Conservation (phyloP, 1,284 basidiomycete species). For the Boletus semigastroideus region DNA sequence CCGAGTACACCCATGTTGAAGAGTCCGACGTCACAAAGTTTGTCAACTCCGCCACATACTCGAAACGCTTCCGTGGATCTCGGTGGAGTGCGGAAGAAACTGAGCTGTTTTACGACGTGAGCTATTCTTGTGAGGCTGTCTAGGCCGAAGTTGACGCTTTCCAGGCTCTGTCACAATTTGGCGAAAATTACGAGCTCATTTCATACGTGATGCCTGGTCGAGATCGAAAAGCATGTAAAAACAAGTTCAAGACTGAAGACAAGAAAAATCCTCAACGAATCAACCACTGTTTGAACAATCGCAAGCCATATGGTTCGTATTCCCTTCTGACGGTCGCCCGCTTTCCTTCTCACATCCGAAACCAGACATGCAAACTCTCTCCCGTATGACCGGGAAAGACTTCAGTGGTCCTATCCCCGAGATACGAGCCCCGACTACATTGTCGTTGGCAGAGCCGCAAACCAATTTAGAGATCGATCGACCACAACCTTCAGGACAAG, state of each 20-base stretch:
- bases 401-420: constrained; percentile 77
- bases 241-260: constrained; percentile 89
- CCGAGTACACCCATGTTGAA: constrained; percentile 75
- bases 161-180: constrained; percentile 83
- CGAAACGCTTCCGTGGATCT: constrained; percentile 71
- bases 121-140: constrained; percentile 25
- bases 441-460: constrained; percentile 29
- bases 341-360: constrained; percentile 2
- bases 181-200: constrained; percentile 91
- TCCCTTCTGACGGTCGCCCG: not conserved
- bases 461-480: not conserved
- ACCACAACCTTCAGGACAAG: not conserved
- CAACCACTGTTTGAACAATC: constrained; percentile 63
- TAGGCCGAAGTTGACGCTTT: constrained; percentile 5
- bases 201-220: constrained; percentile 82
- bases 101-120: constrained; percentile 79
- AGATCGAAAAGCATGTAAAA: constrained; percentile 86
- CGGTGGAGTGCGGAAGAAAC: constrained; percentile 87
- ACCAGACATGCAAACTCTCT: constrained; percentile 65
- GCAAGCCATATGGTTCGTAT: constrained; percentile 64
- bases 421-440: constrained; percentile 50
- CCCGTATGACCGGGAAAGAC: constrained; percentile 77
- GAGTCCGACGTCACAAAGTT: constrained; percentile 83
- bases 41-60: constrained; percentile 81
- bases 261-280: constrained; percentile 72